Evolutionary conservation across 208 protist species (phyloP), one percentile per base, ranked within the genome.

Genomic region (Vickermania ingenoplastis): DNA sequence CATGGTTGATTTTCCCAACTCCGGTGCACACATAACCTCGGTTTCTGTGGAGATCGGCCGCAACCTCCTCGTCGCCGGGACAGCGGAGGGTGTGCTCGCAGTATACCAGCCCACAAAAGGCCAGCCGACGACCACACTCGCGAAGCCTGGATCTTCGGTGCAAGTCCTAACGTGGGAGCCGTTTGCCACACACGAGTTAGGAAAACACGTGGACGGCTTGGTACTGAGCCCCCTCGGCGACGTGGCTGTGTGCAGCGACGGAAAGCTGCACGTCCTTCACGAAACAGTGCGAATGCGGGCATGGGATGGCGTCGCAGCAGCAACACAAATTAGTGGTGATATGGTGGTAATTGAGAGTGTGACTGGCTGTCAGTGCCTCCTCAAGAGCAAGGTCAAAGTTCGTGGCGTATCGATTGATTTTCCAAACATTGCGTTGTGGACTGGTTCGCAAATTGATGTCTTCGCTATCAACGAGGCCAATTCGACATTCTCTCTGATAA

Each of bases 351-450:
- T 93, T 31, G 86, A 96, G 61, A 92, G 78, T 31, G 70, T 84
- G 30, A 87, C 83, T 23, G 83, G 83, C 17, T 91, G 83, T 69
- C 84, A 92, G 66, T 89, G 89, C 59, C 73, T 91, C 27, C 65
- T 93, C 24, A 75, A 78, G 51, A 93, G 79, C 61, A 75, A 63
- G 26, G 75, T 61, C 53, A 89, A 81, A 53, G 74, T 95, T 55
- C 73, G 79, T 30, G 92, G 86, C 22, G 30, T 97, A 22, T 89
- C 83, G 31, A 77, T 92, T 36, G 71, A 79, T 11, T 92, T 92
- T 57, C 85, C 89, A 1, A 78, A 84, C 57, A 90, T 97, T 55
- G 86, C 80, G 5, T 63, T 94, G n/a, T 97, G 87, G 86, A 88
- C 77, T 55, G 89, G 85, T 28, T 75, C 75, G 21, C 79, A 92